Evolutionary conservation across 2,329 filamentous ascomycete genomes (phyloP).

Genomic region (Aspergillus aculeatus): DNA sequence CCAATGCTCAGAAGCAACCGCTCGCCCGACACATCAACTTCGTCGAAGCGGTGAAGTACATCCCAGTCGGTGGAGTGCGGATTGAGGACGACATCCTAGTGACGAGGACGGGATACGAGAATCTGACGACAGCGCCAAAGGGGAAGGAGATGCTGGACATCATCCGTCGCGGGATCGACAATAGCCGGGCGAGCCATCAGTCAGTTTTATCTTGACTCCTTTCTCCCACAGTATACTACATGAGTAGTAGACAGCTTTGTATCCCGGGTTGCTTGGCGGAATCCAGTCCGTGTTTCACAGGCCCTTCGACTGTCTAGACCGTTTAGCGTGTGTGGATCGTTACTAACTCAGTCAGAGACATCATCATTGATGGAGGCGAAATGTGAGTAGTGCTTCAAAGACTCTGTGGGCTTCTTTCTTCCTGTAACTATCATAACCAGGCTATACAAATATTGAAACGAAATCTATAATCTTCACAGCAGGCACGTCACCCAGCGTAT

Average conservation of each 20-base stretch:
- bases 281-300: background rate
- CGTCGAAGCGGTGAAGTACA: constrained; percentile 39
- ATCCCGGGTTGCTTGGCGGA: background rate
- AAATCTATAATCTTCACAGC: too few species aligned
- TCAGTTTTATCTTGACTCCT: background rate
- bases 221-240: too few species aligned
- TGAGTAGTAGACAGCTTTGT: background rate
- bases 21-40: constrained; percentile 41
- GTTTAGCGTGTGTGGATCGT: background rate
- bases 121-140: constrained; percentile 70
- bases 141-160: constrained; percentile 54
- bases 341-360: background rate
- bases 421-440: too few species aligned
- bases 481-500: too few species aligned
- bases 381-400: too few species aligned
- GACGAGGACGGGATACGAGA: constrained; percentile 66
- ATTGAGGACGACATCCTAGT: constrained; percentile 65
- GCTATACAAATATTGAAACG: too few species aligned
- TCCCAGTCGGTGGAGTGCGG: constrained; percentile 45
- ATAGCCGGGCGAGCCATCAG: constrained; percentile 6
- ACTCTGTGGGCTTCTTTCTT: too few species aligned
- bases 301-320: background rate
- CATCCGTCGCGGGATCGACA: constrained; percentile 30
- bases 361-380: background rate
- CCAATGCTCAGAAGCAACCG: constrained; percentile 32